phyloP scores from a whole-genome alignment of 768 basidiomycete species.

The Austroboletus eburneus region DNA sequence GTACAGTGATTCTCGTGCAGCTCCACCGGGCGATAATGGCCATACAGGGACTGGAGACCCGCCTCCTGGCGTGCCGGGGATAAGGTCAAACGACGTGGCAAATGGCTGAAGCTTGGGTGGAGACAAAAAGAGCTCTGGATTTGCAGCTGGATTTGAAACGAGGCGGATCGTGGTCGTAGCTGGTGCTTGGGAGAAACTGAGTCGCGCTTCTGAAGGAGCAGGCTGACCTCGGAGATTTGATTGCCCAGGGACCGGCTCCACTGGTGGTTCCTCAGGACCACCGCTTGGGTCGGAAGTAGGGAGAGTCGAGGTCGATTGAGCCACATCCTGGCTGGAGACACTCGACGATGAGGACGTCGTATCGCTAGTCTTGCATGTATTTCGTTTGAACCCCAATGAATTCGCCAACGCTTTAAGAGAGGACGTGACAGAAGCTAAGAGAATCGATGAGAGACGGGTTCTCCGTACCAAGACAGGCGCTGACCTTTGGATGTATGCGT shows the following conservation, averaged over 20 bases:
- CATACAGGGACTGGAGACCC: conserved; percentile 30
- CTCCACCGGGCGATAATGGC: conserved; percentile 37
- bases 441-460: conserved; percentile 2
- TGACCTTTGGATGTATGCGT: conserved; percentile 61
- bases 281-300: conserved; percentile 24
- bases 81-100: conserved; percentile 64
- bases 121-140: conserved; percentile 25
- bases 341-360: conserved; percentile 30
- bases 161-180: conserved; percentile 48
- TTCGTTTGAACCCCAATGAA: conserved; percentile 67
- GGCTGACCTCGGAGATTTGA: conserved; percentile 55
- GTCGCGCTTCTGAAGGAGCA: conserved; percentile 55
- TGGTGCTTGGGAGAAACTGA: conserved; percentile 51
- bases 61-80: conserved; percentile 49
- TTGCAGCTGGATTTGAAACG: conserved; percentile 29
- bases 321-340: conserved; percentile 17
- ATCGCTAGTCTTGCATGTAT: conserved; percentile 12
- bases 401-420: conserved; percentile 76
- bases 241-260: conserved; percentile 57
- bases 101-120: conserved; percentile 69
- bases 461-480: conserved; percentile 9
- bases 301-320: conserved; percentile 25
- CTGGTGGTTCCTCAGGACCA: conserved; percentile 20
- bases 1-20: conserved; percentile 32
- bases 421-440: conserved; percentile 57